phyloP scores from a whole-genome alignment of 2,329 filamentous ascomycete species.

The Chalaropsis ovoidea region DNA sequence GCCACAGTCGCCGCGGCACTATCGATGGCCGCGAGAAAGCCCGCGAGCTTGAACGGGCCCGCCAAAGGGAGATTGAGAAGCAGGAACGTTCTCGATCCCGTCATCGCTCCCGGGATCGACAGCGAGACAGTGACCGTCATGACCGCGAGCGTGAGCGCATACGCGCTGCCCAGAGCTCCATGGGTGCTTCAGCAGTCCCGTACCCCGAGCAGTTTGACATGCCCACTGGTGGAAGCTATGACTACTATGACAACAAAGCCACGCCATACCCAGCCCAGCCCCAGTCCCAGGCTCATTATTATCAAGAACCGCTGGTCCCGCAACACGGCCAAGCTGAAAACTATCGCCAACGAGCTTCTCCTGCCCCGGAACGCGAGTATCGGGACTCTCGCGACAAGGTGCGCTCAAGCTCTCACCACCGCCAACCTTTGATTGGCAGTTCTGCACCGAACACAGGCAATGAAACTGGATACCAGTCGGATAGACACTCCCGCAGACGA shows the following conservation, averaged over 20 bases:
- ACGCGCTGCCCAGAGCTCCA: background rate
- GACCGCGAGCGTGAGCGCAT: conserved; percentile 28
- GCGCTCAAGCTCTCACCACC: conserved; percentile 10
- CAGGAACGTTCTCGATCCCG: background rate
- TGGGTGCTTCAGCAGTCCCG: conserved; percentile 8
- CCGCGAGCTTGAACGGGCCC: background rate
- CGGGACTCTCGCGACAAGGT: conserved; percentile 8
- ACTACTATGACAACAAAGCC: conserved; percentile 12
- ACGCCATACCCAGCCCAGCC: conserved; percentile 10
- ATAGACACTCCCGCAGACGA: conserved; percentile 37
- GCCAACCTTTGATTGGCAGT: background rate
- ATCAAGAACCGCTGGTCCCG: conserved; percentile 2
- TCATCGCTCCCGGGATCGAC: background rate
- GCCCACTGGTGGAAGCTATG: conserved; percentile 18
- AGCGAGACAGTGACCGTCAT: conserved; percentile 5
- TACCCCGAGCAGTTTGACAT: conserved; percentile 22
- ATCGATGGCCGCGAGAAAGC: background rate
- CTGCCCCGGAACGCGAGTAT: conserved; percentile 14
- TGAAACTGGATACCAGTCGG: conserved; percentile 34
- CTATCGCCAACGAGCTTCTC: conserved; percentile 13
- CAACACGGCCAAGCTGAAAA: background rate
- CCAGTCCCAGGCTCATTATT: background rate
- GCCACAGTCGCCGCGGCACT: conserved; percentile 7
- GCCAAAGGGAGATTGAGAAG: background rate
- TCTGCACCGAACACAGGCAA: background rate